A percentile compares a stretch with the other conserved stretches of the same genome.
phyloP scores from a whole-genome alignment of 495 filamentous ascomycete species.

The Filosporella fistucella region DNA sequence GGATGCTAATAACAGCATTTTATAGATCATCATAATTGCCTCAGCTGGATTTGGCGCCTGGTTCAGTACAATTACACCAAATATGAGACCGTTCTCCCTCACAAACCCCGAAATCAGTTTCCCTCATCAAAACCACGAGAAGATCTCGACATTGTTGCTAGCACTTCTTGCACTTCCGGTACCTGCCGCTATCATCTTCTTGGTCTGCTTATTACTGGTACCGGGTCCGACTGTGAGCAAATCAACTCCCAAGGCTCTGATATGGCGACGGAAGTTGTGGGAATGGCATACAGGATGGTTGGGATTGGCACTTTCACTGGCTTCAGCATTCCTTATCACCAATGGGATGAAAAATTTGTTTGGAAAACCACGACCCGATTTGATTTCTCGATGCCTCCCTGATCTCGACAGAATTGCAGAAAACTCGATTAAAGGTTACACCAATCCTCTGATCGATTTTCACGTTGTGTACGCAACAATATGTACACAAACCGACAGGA shows the following conservation, averaged over 20 bases:
- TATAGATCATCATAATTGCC: conserved; percentile 55
- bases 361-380: conserved; percentile 80
- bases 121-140: conserved; percentile 70
- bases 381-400: conserved; percentile 67
- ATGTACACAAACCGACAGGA: conserved; percentile 61
- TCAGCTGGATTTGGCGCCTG: conserved; percentile 23
- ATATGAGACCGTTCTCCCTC: conserved; percentile 49
- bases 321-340: conserved; percentile 69
- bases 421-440: conserved; percentile 36
- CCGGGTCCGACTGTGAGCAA: conserved; percentile 58
- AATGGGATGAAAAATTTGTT: conserved; percentile 82
- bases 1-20: too few species aligned
- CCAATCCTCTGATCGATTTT: conserved; percentile 28
- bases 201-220: conserved; percentile 68
- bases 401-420: conserved; percentile 35
- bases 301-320: conserved; percentile 64
- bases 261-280: conserved; percentile 74
- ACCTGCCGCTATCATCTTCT: conserved; percentile 61
- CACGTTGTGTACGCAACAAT: conserved; percentile 61
- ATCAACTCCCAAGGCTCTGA: conserved; percentile 59
- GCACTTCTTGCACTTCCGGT: conserved; percentile 50
- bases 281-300: conserved; percentile 79
- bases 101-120: conserved; percentile 56
- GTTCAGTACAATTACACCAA: conserved; percentile 48
- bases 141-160: conserved; percentile 56